Percentiles rank a stretch among this genome's conserved stretches.
Evolutionary conservation across 495 filamentous ascomycete species (phyloP).

Genomic region (Aspergillus diversus): DNA sequence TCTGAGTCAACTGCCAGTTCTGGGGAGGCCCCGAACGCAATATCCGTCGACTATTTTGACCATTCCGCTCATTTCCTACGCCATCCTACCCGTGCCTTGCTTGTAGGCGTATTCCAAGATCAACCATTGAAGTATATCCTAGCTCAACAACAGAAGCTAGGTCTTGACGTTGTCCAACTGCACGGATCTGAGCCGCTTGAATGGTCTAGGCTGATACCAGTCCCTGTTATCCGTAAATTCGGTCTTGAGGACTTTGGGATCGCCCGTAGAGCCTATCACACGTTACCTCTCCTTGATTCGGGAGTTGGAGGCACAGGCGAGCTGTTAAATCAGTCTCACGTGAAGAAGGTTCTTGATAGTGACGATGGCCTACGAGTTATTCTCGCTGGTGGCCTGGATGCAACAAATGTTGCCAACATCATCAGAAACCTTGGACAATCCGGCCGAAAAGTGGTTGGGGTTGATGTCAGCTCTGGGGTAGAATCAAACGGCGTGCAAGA

Average conservation of each 20-base stretch:
- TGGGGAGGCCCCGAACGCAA: conserved; percentile 30
- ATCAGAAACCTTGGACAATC: conserved; percentile 60
- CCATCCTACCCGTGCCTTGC: conserved; percentile 65
- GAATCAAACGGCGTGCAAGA: conserved; percentile 83
- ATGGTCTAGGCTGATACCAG: conserved; percentile 84
- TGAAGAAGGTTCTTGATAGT: conserved; percentile 62
- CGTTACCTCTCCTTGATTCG: conserved; percentile 81
- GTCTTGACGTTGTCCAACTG: conserved; percentile 89
- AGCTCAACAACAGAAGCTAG: conserved; percentile 70
- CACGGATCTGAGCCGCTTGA: conserved; percentile 92
- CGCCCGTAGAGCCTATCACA: conserved; percentile 76
- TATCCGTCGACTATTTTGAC: conserved; percentile 65
- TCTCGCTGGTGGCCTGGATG: conserved; percentile 80
- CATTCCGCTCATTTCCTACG: conserved; percentile 56
- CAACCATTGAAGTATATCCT: conserved; percentile 83
- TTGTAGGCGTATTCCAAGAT: conserved; percentile 94
- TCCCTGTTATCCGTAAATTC: conserved; percentile 87
- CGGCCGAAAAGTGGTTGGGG: conserved; percentile 67
- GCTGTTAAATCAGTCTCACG: conserved; percentile 65
- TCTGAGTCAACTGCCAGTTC: conserved; percentile 38
- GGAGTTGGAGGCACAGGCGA: conserved; percentile 82
- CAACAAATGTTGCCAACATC: conserved; percentile 70
- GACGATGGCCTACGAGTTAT: conserved; percentile 71
- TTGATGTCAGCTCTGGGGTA: conserved; percentile 94
- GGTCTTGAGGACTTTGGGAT: conserved; percentile 70